Evolutionary conservation across 2,329 filamentous ascomycete genomes (phyloP), one percentile per base, ranked within the genome.

Genomic region (Xylariales sp.): DNA sequence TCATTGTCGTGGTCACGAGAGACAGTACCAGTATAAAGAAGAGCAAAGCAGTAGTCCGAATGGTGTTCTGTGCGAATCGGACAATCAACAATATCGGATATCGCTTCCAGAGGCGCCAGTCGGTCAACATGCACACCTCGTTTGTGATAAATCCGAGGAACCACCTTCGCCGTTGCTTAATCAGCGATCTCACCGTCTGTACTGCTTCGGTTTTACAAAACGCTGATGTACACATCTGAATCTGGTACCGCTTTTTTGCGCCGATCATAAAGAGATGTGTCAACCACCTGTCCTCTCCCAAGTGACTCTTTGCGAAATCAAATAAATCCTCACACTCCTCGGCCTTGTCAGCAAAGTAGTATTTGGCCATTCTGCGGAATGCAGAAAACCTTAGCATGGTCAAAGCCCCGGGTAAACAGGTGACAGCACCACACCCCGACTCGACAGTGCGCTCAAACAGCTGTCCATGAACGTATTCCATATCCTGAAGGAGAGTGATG

Each of bases 221-320:
- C 7, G 95, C 96, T 62, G 93, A 95, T 0, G 94, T 97, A 80
- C 96, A 97, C 90, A 98, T 95, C 81, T 97, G 93, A 69, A 98
- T 97, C 80, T 98, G 96, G 79, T 97, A 97, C 48, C 93, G 88
- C 79, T 97, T 90, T 82, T 94, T 93, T 52, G 95, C 94, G 30
- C 94, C 94, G 76, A 98, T 96, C 96, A 99, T 99, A 85, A 99
- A 97, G 66, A 99, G 86, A 83, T 99, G 96, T 0, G 95, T 99
- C 64, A 98, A 86, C 94, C 95, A 98, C 70, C 95, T 88, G 80
- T 99, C 96, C 80, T 98, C 96, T 46, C 96, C 96, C 50, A 98
- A 82, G 81, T 98, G 94, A 75, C 93, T 94, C 82, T 98, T 98
- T 64, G 93, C 94, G 77, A 95, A 98, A 78, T 99, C 95, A 77